These are phyloP conservation scores for Fusarium marasasianum DNA, from an alignment of 2,329 filamentous ascomycete genomes.

Conservation along the genomic window DNA sequence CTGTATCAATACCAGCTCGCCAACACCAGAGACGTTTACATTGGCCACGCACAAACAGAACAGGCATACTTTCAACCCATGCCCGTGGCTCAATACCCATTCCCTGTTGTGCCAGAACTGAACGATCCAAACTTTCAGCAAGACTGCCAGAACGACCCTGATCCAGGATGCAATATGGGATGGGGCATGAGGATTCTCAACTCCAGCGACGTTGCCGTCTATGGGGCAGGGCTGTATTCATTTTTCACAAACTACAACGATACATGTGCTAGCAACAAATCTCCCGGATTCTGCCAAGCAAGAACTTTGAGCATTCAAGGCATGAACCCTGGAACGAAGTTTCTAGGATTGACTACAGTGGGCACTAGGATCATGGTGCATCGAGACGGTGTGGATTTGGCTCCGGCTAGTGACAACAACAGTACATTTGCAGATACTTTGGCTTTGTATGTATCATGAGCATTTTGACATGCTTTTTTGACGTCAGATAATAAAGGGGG, in stretches of 20 bases:
- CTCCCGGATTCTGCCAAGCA: conserved; percentile 57
- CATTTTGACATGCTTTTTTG: conserved; percentile 6
- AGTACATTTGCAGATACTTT: conserved; percentile 45
- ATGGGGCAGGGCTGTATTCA: conserved; percentile 73
- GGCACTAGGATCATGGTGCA: conserved; percentile 42
- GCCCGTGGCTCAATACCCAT: conserved; percentile 67
- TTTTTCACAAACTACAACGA: conserved; percentile 73
- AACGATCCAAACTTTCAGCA: conserved; percentile 38
- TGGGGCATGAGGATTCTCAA: conserved; percentile 73
- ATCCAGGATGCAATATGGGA: conserved; percentile 61
- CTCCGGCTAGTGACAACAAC: conserved; percentile 39
- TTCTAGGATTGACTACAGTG: conserved; percentile 44
- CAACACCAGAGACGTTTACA: conserved; percentile 68
- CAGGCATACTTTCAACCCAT: conserved; percentile 77
- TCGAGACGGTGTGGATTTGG: conserved; percentile 35
- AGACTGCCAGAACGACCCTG: conserved; percentile 55
- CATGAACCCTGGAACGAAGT: conserved; percentile 25
- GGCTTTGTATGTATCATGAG: conserved; percentile 41
- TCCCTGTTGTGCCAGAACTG: conserved; percentile 54
- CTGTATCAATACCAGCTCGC: conserved; percentile 76
- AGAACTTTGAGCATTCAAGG: conserved; percentile 50
- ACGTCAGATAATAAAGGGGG: not conserved
- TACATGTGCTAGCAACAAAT: conserved; percentile 54
- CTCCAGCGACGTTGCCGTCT: conserved; percentile 64
- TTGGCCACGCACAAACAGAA: conserved; percentile 74